These are phyloP conservation scores for Globisporangium carolinianum DNA, from an alignment of 352 stramenopile species.

Conservation along the genomic window DNA sequence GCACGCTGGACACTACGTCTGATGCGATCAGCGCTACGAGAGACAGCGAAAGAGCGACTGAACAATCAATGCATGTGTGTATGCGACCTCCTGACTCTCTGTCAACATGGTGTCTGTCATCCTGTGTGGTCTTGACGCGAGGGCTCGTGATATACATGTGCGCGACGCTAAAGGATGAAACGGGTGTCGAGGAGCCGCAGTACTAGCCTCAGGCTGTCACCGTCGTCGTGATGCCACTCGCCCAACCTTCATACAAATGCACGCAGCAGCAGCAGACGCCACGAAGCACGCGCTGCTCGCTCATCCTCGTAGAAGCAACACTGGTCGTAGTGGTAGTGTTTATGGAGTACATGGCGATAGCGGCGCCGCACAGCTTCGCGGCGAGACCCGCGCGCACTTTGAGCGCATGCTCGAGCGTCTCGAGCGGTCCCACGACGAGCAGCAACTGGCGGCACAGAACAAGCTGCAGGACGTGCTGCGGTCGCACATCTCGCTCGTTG, in stretches of 20 bases:
- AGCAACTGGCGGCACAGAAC: slow-evolving; percentile 28
- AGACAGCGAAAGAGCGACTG: too few relatives aligned
- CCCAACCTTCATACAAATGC: background rate
- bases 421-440: slow-evolving; percentile 34
- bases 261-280: background rate
- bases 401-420: slow-evolving; percentile 37
- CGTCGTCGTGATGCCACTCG: too few relatives aligned
- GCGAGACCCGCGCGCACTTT: slow-evolving; percentile 49
- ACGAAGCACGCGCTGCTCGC: slow-evolving; percentile 23
- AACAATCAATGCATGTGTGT: too few relatives aligned
- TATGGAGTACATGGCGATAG: background rate
- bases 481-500: slow-evolving; percentile 37
- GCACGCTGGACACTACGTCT: too few relatives aligned
- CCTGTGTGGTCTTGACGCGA: too few relatives aligned
- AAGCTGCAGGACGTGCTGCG: slow-evolving; percentile 38
- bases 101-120: too few relatives aligned
- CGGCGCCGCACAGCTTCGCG: slow-evolving; percentile 22
- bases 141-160: too few relatives aligned
- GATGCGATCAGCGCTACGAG: too few relatives aligned
- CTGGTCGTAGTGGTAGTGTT: background rate
- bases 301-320: background rate
- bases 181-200: too few relatives aligned
- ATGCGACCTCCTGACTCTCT: too few relatives aligned
- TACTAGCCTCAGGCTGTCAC: too few relatives aligned
- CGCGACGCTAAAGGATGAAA: too few relatives aligned